Conservation (phyloP, 139 green algal species). For the Haematococcus sp. region DNA sequence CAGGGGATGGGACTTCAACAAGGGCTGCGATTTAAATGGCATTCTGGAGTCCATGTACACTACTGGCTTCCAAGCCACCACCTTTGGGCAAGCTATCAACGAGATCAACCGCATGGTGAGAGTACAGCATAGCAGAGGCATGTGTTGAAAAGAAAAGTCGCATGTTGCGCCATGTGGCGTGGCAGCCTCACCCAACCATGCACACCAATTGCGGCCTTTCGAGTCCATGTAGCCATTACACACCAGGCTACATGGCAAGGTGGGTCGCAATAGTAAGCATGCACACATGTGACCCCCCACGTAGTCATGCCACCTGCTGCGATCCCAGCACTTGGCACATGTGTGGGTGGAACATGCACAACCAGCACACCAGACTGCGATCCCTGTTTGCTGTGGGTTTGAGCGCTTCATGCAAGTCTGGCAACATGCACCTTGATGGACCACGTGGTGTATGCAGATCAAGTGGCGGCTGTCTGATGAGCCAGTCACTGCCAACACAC, state of each 20-base stretch:
- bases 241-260: no score
- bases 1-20: slow-evolving; percentile 74
- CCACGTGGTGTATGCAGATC: no score
- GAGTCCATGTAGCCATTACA: no score
- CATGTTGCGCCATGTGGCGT: no score
- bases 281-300: not conserved
- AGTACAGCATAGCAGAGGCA: not conserved
- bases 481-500: slow-evolving; percentile 37
- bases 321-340: not conserved
- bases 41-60: slow-evolving; percentile 80
- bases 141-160: no score
- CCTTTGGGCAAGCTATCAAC: slow-evolving; percentile 80
- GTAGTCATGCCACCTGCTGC: no score
- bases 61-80: slow-evolving; percentile 87
- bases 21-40: slow-evolving; percentile 60
- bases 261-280: not conserved
- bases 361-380: no score
- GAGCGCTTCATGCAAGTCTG: no score
- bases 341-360: not conserved
- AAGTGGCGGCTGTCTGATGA: slow-evolving; percentile 87
- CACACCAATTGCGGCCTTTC: no score
- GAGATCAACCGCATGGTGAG: slow-evolving; percentile 96
- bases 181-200: no score
- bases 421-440: no score
- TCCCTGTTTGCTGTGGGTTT: no score